Conservation (phyloP, 805 yeast genomes). For the Candida piceae region DNA sequence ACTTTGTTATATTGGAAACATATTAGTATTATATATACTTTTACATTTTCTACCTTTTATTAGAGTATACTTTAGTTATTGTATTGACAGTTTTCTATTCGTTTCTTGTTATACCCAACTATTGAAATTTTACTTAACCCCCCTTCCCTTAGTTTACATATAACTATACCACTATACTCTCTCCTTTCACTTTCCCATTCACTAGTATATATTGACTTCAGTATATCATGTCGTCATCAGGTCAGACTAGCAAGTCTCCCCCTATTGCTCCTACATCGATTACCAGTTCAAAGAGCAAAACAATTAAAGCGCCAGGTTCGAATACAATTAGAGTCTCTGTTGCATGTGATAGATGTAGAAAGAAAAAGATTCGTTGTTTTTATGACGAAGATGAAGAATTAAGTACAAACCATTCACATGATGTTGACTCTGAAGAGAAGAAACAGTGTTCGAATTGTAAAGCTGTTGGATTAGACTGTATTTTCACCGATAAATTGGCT, state of each 20-base stretch:
- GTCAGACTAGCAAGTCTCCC: background rate
- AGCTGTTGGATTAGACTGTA: conserved; percentile 81
- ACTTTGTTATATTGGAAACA: no score
- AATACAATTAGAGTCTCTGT: conserved; percentile 72
- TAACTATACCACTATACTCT: no score
- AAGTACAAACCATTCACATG: conserved; percentile 1
- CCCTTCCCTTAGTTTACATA: no score
- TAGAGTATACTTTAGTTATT: no score
- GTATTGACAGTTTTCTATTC: no score
- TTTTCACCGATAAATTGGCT: conserved; percentile 79
- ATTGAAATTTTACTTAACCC: no score
- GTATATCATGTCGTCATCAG: background rate
- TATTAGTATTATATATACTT: no score
- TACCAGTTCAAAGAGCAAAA: conserved; percentile 31
- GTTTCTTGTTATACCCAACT: no score
- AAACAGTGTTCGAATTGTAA: conserved; percentile 77
- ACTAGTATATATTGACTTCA: no score
- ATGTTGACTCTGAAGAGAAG: conserved; percentile 48
- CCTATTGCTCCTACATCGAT: background rate
- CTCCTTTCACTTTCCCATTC: background rate
- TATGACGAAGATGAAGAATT: conserved; percentile 24
- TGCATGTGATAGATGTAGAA: conserved; percentile 86
- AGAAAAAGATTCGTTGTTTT: conserved; percentile 67
- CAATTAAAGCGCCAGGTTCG: conserved; percentile 66
- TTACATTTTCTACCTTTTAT: no score